A percentile compares a stretch with the other conserved stretches of the same genome.
Evolutionary conservation across 768 basidiomycete species (phyloP).

Genomic region (Podaxis carcinomalis): DNA sequence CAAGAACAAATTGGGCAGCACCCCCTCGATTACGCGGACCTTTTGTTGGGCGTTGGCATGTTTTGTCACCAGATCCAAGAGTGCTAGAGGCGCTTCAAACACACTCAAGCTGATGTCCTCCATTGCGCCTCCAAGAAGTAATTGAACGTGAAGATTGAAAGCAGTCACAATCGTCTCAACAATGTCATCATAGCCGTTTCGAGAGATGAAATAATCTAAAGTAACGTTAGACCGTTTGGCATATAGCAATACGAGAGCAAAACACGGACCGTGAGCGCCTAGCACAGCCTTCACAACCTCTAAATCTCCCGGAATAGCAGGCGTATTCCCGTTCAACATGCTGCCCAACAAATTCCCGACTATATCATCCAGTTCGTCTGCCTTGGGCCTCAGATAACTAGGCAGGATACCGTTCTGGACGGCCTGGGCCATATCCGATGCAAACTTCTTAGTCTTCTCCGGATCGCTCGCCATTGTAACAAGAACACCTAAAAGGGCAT

Average conservation of each 20-base stretch:
- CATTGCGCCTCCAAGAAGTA: not conserved
- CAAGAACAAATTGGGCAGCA: slow-evolving; percentile 44
- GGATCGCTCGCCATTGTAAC: slow-evolving; percentile 24
- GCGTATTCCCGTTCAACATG: slow-evolving; percentile 20
- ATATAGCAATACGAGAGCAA: not conserved
- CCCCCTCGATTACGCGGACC: slow-evolving; percentile 13
- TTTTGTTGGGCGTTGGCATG: slow-evolving; percentile 9
- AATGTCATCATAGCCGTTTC: not conserved
- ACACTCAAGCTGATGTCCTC: not conserved
- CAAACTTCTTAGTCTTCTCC: slow-evolving; percentile 15
- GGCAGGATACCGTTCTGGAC: slow-evolving; percentile 36
- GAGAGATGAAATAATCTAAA: slow-evolving; percentile 13
- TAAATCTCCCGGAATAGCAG: slow-evolving; percentile 21
- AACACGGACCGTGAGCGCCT: slow-evolving; percentile 34
- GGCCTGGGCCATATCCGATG: slow-evolving; percentile 30
- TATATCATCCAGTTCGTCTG: slow-evolving; percentile 40
- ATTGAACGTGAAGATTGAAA: slow-evolving; percentile 6
- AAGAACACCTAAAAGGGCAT: slow-evolving; percentile 39
- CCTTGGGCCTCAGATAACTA: slow-evolving; percentile 37
- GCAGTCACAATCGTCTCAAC: slow-evolving; percentile 10
- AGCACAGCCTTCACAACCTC: slow-evolving; percentile 36
- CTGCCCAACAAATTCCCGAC: slow-evolving; percentile 35
- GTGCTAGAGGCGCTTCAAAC: not conserved
- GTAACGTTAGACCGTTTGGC: not conserved
- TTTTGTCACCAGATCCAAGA: slow-evolving; percentile 7